Evolutionary conservation across 441 rosid species (phyloP).

Genomic region (Brassica hybrid): DNA sequence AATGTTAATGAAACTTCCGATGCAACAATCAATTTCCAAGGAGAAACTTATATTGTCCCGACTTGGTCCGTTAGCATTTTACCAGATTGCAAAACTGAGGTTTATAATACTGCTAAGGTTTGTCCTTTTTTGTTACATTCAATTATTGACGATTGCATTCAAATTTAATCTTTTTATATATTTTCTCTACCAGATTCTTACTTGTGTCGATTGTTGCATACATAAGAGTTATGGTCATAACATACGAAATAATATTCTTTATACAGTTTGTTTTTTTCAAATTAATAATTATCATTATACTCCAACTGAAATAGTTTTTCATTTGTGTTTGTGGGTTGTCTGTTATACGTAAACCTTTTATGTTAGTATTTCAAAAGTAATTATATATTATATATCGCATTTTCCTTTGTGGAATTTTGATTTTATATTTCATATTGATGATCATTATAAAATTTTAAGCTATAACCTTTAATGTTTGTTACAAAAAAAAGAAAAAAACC

Average conservation of each 20-base stretch:
- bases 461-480: neutral
- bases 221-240: neutral
- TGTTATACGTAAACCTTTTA: neutral
- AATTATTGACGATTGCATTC: neutral
- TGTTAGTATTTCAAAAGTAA: neutral
- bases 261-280: neutral
- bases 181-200: neutral
- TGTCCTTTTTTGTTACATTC: neutral
- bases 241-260: neutral
- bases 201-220: neutral
- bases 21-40: slow-evolving; percentile 40
- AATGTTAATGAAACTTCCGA: slow-evolving; percentile 50
- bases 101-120: neutral
- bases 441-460: neutral
- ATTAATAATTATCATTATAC: neutral
- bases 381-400: neutral
- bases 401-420: neutral
- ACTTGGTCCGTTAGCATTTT: slow-evolving; percentile 8
- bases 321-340: neutral
- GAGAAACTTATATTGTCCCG: slow-evolving; percentile 21
- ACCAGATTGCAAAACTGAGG: slow-evolving; percentile 11
- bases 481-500: neutral
- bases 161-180: neutral
- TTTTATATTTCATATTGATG: neutral
- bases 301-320: neutral